A percentile compares a stretch with the other conserved stretches of the same genome.
phyloP scores from a whole-genome alignment of 305 asterid species.

The Fraxinus sp. region DNA sequence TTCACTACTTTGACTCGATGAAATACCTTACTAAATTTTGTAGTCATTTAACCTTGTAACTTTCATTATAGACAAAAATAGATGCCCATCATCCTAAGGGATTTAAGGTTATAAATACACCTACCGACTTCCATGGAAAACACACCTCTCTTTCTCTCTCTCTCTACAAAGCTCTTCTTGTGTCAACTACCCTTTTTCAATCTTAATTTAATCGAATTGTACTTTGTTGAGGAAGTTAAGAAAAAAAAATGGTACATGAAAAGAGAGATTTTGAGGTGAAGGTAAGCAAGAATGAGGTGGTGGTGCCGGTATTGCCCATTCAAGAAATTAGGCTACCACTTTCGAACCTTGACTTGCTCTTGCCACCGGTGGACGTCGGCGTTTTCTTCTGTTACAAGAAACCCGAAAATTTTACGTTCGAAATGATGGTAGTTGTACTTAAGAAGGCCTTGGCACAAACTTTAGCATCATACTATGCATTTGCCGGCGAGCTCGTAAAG shows the following conservation, averaged over 20 bases:
- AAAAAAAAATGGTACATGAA: slow-evolving; percentile 21
- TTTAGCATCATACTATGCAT: slow-evolving; percentile 41
- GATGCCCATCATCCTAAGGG: background rate
- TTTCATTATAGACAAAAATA: background rate
- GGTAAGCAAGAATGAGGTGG: slow-evolving; percentile 36
- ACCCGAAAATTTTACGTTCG: slow-evolving; percentile 7
- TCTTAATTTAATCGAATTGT: background rate
- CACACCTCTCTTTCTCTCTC: background rate
- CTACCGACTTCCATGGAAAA: background rate
- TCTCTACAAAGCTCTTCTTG: background rate
- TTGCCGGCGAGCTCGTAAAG: slow-evolving; percentile 40
- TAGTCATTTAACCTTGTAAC: background rate
- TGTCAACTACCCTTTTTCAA: background rate
- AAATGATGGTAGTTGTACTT: slow-evolving; percentile 21
- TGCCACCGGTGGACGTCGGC: slow-evolving; percentile 52
- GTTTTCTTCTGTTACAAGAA: slow-evolving; percentile 44
- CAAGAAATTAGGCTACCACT: slow-evolving; percentile 56
- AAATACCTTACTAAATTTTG: no score
- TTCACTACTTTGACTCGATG: no score
- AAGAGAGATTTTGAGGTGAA: slow-evolving; percentile 34
- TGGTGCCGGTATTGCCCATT: slow-evolving; percentile 44
- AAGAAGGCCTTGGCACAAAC: slow-evolving; percentile 47
- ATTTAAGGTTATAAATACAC: slow-evolving; percentile 30
- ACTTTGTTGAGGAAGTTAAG: background rate
- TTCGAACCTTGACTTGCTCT: slow-evolving; percentile 58